Base-by-base conservation (phyloP, 495 filamentous ascomycete genomes). In the Acidomyces sp. region DNA sequence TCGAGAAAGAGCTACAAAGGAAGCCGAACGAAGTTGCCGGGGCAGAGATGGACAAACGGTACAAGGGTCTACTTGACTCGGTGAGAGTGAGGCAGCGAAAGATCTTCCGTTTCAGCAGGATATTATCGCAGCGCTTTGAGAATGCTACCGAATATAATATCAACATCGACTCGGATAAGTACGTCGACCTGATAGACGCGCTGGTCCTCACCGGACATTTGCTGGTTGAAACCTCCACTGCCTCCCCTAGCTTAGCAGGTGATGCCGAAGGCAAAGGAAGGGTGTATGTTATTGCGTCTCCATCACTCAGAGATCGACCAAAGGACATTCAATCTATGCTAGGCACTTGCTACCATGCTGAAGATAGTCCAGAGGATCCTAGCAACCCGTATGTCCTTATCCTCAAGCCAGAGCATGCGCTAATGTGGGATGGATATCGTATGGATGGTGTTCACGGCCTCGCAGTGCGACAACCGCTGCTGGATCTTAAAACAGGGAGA, bases 71-170 rank as follows among this genome's bases (percentile, higher is more conserved):
- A 43, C 60, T 97, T 5, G 90, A 97, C 60, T 95, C 90, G 2
- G 92, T 94, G 10, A 83, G 90, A 32, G 87, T 95, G 39, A 75
- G 90, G 17, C 92, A 97, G 57, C 70, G 92, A 49, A 96, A 83
- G 54, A 64, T 85, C 13, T 83, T 83, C 43, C 77, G 80, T 31
- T 94, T 93, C 57, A 85, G 83, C 5, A 71, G 84, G 48, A 80
- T 93, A 53, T 65, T 97, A 26, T 84, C 81, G 44, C 80, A 93
- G 49, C 71, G 88, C 25, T 97, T 96, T 48, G 90, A 97, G 56
- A 96, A 96, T 55, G 80, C 85, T 9, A 90, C 83, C 10, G 90
- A 97, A 55, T 94, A 90, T 59, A 93, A 82, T 52, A 75, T 88
- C 52, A 71, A 77, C 37, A 66, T 88, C 34, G 64, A 71, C 7